These are phyloP conservation scores for Biscogniauxia sp. DNA, from an alignment of 2,329 filamentous ascomycete genomes.

Conservation along the genomic window DNA sequence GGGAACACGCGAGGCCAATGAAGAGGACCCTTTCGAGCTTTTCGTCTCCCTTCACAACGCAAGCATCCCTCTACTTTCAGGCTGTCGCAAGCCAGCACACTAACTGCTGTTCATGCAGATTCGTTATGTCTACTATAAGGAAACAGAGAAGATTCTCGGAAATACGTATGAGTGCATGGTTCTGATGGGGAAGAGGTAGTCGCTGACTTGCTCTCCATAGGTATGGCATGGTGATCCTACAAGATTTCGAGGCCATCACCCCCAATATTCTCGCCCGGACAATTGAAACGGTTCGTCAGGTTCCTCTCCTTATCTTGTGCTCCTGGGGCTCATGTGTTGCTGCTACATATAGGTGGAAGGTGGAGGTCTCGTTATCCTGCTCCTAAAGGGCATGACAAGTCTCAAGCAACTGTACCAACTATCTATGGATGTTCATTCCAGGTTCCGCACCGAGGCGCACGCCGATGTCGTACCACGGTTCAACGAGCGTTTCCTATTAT, in stretches of 20 bases:
- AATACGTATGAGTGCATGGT: constrained; percentile 97
- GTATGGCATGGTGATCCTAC: constrained; percentile 96
- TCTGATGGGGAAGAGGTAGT: not conserved
- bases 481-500: constrained; percentile 96
- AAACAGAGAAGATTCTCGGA: constrained; percentile 90
- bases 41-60: constrained; percentile 97
- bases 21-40: constrained; percentile 93
- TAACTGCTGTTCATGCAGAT: not conserved
- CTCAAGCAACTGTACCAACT: constrained; percentile 95
- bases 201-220: constrained; percentile 58
- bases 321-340: not conserved
- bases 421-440: constrained; percentile 95
- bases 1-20: constrained; percentile 87
- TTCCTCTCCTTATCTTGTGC: not conserved
- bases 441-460: constrained; percentile 95
- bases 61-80: not conserved
- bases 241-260: constrained; percentile 96
- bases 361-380: constrained; percentile 82
- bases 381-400: constrained; percentile 95
- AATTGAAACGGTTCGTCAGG: constrained; percentile 70
- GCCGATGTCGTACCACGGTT: constrained; percentile 92
- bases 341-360: constrained; percentile 62
- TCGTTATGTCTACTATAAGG: constrained; percentile 56
- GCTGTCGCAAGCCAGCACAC: not conserved
- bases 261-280: constrained; percentile 94